Percentiles rank a stretch among this genome's conserved stretches.
phyloP scores from a whole-genome alignment of 306 rosid genomes.

The Cicer arietinum region DNA sequence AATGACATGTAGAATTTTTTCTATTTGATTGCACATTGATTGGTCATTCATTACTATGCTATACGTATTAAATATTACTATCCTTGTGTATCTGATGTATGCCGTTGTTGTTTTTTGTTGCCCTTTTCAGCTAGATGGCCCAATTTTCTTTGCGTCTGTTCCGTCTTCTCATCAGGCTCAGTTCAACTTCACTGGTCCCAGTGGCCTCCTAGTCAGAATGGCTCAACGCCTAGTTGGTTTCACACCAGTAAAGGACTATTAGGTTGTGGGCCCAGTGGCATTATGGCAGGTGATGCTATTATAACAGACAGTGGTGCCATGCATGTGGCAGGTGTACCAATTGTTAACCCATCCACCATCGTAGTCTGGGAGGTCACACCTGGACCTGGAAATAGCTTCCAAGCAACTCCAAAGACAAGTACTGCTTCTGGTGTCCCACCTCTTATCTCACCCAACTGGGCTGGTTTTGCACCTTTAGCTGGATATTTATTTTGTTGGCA shows the following conservation, averaged over 20 bases:
- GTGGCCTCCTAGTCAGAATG: conserved; percentile 87
- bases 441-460: conserved; percentile 77
- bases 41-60: conserved; percentile 18
- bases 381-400: conserved; percentile 96
- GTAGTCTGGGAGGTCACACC: conserved; percentile 99
- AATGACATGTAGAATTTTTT: conserved; percentile 5
- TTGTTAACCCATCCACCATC: conserved; percentile 95
- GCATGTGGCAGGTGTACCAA: conserved; percentile 99
- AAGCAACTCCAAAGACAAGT: conserved; percentile 75
- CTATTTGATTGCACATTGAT: conserved; percentile 23
- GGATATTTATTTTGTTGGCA: conserved; percentile 97
- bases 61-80: conserved; percentile 12
- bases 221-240: conserved; percentile 79
- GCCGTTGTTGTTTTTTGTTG: conserved; percentile 17
- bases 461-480: conserved; percentile 90
- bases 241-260: conserved; percentile 94
- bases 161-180: conserved; percentile 98
- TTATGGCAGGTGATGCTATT: conserved; percentile 99
- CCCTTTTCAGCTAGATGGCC: conserved; percentile 94
- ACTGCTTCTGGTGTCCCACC: conserved; percentile 77
- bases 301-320: conserved; percentile 95
- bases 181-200: conserved; percentile 98
- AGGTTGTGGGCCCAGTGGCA: conserved; percentile 99
- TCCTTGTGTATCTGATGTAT: conserved; percentile 47
- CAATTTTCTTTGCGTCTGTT: conserved; percentile 88